Base-by-base conservation (phyloP, 2,329 filamentous ascomycete genomes). In the Phaeosphaeriaceae sp. region DNA sequence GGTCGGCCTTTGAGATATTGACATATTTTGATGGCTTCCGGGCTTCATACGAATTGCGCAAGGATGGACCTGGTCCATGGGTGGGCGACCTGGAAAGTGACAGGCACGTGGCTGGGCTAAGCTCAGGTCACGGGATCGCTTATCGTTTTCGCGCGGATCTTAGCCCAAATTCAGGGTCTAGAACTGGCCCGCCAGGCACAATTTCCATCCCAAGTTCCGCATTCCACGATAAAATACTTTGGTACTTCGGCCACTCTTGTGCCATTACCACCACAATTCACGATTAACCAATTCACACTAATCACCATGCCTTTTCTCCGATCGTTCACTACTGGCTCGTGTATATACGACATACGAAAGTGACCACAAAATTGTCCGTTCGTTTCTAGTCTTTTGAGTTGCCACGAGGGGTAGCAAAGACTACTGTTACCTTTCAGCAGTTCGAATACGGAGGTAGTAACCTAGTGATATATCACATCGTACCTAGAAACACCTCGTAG, bases 321-420 rank as follows among this genome's bases (percentile, higher is more conserved):
- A 69, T 68, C 65, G 42, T 68, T 65, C 52, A 70, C 63, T 17
- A 64, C 63, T 32, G 56, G 65, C 46, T 67, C 68, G 32, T 66
- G 66, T 61, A 73, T 72, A 67, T 60, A 65, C 64, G 74, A 75
- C 61, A 73, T 75, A 73, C 67, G 67, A 66, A 74, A 71, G 30
- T 73, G 64, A 73, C 55, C 35, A 28, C 51, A 59, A 49, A 52
- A 43, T 23, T 24, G 28, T 23, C 5, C 10, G 19, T 22, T 24
- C 23, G 21, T 47, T 3, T 9, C 4, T 47, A 4, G 4, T 40
- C 35, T n/a, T 40, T 40, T 40, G 6, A n/a, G 35, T 6, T 40
- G 35, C 17, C 35, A n/a, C 35, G 17, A 40, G 15, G 35, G 35
- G 17, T 40, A 40, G 15, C 15, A n/a, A n/a, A n/a, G 15, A n/a